Evolutionary conservation across 192 early-diverging fungal species (phyloP).

Genomic region (Paraglomus occultum): DNA sequence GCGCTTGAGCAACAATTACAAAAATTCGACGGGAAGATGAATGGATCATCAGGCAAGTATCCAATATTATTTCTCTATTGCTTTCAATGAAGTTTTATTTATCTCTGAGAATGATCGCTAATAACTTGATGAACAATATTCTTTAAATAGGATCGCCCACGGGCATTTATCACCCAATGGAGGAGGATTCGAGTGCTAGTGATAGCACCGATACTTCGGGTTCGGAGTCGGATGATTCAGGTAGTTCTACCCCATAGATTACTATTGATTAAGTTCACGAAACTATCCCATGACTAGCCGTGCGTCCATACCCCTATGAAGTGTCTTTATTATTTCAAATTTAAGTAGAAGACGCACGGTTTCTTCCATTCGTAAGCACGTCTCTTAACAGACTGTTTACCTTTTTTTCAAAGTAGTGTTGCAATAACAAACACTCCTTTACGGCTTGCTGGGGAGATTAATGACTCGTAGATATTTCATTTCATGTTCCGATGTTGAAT

Average conservation of each 20-base stretch:
- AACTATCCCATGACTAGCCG: too few relatives aligned
- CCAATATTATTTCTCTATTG: conserved; percentile 14
- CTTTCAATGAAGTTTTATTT: conserved; percentile 21
- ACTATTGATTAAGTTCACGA: too few relatives aligned
- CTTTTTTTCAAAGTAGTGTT: too few relatives aligned
- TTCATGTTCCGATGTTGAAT: too few relatives aligned
- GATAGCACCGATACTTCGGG: conserved; percentile 57
- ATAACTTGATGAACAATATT: conserved; percentile 14
- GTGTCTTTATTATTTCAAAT: too few relatives aligned
- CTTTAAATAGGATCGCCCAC: conserved; percentile 28
- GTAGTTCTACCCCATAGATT: conserved; percentile 44
- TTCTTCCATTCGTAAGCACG: too few relatives aligned
- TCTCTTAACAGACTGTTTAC: too few relatives aligned
- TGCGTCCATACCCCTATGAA: too few relatives aligned
- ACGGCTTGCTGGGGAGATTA: too few relatives aligned
- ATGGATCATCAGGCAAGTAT: conserved; percentile 31
- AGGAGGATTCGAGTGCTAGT: conserved; percentile 49
- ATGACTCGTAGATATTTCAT: too few relatives aligned
- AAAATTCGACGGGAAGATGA: conserved; percentile 41
- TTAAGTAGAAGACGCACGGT: too few relatives aligned
- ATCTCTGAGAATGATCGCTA: conserved; percentile 37
- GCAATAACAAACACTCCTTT: too few relatives aligned
- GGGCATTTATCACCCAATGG: conserved; percentile 30
- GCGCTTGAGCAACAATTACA: conserved; percentile 46
- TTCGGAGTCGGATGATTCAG: conserved; percentile 83